Conservation (phyloP, 2,329 filamentous ascomycete genomes). For the Aureobasidium sp. region DNA sequence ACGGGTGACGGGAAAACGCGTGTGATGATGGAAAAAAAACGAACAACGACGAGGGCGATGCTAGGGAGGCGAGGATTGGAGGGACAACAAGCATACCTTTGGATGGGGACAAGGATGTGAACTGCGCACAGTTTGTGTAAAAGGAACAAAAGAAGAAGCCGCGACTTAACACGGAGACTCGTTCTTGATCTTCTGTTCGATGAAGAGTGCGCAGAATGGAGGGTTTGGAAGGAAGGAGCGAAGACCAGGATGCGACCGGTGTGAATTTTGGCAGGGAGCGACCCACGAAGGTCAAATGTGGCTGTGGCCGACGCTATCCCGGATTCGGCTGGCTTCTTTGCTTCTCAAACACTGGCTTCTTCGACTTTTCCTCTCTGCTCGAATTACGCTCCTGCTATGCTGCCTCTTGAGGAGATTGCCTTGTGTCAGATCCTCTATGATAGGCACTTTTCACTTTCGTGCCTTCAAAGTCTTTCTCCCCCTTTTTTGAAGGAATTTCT, state of each 20-base stretch:
- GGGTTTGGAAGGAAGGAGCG: conserved; percentile 6
- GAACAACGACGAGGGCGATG: neutral
- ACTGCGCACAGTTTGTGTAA: neutral
- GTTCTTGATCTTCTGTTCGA: conserved; percentile 9
- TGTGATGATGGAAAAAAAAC: conserved; percentile 11
- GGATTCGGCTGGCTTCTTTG: neutral
- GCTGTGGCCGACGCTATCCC: conserved; percentile 1
- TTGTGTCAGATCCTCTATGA: conserved; percentile 6
- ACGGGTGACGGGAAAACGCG: conserved; percentile 6
- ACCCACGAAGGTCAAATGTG: conserved; percentile 2
- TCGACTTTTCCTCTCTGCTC: conserved; percentile 8
- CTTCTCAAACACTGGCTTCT: conserved; percentile 3
- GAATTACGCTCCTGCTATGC: conserved; percentile 9
- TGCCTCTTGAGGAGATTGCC: conserved; percentile 12
- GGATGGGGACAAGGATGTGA: neutral
- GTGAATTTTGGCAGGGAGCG: neutral
- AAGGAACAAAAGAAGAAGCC: conserved; percentile 12
- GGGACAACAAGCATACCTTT: conserved; percentile 6
- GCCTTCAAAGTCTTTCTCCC: neutral
- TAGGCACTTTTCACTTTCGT: neutral
- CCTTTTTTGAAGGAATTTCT: neutral
- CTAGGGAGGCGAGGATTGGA: neutral
- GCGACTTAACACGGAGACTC: conserved; percentile 2
- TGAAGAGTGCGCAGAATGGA: neutral
- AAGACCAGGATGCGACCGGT: neutral